phyloP scores from a whole-genome alignment of 768 basidiomycete genomes.

The Pseudohyphozyma bogoriensis region DNA sequence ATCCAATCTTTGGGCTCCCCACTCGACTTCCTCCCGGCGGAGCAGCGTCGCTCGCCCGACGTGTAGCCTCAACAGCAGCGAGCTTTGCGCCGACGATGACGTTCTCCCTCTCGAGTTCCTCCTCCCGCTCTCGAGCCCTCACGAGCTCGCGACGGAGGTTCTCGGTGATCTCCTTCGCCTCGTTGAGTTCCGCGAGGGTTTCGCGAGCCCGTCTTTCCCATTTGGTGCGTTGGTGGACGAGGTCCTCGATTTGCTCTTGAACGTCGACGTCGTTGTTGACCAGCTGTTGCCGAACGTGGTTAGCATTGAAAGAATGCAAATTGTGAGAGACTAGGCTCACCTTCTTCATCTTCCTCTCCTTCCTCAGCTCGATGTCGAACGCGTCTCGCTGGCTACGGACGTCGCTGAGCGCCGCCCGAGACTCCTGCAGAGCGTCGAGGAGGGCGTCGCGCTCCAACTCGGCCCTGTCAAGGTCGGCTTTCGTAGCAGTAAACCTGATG shows the following conservation, averaged over 20 bases:
- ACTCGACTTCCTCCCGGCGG: neutral
- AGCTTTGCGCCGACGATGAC: conserved; percentile 1
- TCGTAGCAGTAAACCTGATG: conserved; percentile 7
- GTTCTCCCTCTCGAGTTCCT: conserved; percentile 3
- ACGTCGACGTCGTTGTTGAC: conserved; percentile 7
- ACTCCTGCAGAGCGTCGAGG: conserved; percentile 16
- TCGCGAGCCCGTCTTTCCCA: conserved; percentile 12
- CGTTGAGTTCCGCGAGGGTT: conserved; percentile 2
- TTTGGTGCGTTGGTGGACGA: neutral
- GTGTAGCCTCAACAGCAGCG: neutral
- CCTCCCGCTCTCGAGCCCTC: neutral
- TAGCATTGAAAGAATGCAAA: fast-evolving
- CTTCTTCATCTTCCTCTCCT: conserved; percentile 7
- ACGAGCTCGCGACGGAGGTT: neutral
- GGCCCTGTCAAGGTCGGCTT: conserved; percentile 14
- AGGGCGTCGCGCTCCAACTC: conserved; percentile 18
- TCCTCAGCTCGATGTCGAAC: conserved; percentile 1
- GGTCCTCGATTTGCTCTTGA: conserved; percentile 5
- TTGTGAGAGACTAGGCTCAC: neutral
- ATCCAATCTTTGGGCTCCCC: neutral
- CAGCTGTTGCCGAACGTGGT: neutral
- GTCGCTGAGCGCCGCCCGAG: conserved; percentile 11
- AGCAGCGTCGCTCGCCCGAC: neutral
- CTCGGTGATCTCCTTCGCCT: neutral
- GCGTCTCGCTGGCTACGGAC: conserved; percentile 9